These are phyloP conservation scores for Acanthamoeba sp. DNA, from an alignment of 208 protist species.

Conservation along the genomic window DNA sequence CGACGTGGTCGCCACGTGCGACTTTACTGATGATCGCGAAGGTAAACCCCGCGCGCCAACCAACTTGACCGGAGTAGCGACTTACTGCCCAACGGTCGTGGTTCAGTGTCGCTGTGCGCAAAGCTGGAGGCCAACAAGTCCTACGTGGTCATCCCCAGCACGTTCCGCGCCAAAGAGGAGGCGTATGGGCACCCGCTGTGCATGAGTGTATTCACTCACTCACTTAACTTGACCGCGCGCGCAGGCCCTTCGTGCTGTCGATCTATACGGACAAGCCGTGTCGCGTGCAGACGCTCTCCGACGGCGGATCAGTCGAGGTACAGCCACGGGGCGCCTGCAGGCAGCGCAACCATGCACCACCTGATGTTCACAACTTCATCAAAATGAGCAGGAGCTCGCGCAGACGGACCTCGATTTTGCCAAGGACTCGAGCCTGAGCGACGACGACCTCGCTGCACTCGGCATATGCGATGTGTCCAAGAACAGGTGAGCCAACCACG, in stretches of 20 bases:
- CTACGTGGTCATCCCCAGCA: conserved; percentile 42
- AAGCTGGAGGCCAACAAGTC: neutral
- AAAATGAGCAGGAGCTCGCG: neutral
- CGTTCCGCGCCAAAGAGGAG: neutral
- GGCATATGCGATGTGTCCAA: neutral
- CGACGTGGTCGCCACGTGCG: neutral
- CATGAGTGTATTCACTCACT: no score
- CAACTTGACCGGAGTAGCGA: no score
- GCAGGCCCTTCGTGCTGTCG: neutral
- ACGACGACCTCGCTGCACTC: neutral
- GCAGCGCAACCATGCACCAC: no score
- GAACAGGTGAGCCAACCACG: neutral
- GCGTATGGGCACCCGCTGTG: neutral
- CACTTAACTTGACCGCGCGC: neutral
- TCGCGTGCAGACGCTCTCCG: neutral
- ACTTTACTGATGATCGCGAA: neutral
- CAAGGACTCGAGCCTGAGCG: neutral
- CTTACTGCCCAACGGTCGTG: neutral
- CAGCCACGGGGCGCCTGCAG: no score
- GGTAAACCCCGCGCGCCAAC: no score
- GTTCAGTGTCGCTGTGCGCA: neutral
- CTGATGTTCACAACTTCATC: no score
- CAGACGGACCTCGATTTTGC: neutral
- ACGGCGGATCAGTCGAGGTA: neutral
- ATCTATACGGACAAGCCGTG: neutral